A percentile compares a stretch with the other conserved stretches of the same genome.
Conservation (phyloP, 1,139 yeast genomes). For the Fermentozyma sake region DNA sequence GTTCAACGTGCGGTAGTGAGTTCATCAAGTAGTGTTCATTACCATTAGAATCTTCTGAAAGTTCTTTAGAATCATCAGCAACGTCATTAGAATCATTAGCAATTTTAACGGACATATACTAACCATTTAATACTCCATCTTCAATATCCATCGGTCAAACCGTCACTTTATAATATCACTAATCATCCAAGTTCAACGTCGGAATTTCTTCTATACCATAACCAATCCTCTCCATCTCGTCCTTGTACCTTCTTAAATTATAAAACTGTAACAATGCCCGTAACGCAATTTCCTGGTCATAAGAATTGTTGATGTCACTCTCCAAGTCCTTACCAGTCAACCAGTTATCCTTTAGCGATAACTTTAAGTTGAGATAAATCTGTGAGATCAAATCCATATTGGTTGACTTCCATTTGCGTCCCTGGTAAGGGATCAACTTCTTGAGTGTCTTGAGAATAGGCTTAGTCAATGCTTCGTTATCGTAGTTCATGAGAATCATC, state of each 20-base stretch:
- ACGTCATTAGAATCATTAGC: no score
- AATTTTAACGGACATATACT: no score
- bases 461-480: constrained; percentile 58
- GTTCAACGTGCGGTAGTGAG: no score
- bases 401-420: constrained; percentile 88
- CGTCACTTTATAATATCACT: no score
- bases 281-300: constrained; percentile 82
- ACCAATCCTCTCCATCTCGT: constrained; percentile 52
- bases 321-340: constrained; percentile 79
- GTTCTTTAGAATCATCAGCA: no score
- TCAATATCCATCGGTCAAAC: no score
- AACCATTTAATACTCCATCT: no score
- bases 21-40: no score
- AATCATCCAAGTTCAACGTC: constrained; percentile 13
- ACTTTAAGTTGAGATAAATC: constrained; percentile 70
- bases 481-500: constrained; percentile 43
- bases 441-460: constrained; percentile 74
- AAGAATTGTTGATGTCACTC: constrained; percentile 69
- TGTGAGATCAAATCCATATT: constrained; percentile 93
- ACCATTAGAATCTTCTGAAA: no score
- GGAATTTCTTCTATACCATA: constrained; percentile 45
- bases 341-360: constrained; percentile 83
- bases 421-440: constrained; percentile 83
- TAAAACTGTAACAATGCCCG: constrained; percentile 78
- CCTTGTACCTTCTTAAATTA: constrained; percentile 56